Evolutionary conservation across 164 flowering plant genomes (phyloP), one percentile per base, ranked within the genome.

Genomic region (Pachysandra terminalis): DNA sequence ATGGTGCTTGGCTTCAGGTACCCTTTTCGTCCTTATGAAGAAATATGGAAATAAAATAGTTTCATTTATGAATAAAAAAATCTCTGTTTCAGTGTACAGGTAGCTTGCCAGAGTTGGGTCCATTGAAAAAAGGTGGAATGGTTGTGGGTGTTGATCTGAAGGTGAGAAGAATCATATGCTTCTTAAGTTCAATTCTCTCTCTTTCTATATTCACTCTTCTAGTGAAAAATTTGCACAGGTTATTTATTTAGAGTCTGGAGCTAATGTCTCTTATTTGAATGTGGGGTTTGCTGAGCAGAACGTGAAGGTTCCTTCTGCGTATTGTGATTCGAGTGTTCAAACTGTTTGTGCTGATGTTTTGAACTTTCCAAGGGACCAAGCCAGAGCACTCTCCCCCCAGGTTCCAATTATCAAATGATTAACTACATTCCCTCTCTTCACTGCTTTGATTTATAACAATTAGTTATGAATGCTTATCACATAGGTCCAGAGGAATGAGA

Each of bases 1-100:
- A 97, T 71, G 98, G 98, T 71, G 96, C 98, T 69, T 95, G 98
- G 98, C 98, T 95, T 78, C 98, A 91, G 92, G 98, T 93, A 51
- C 45, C 59, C 16, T 32, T 59, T 49, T 68, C 52, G 23, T 64
- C 40, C 9, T 25, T 22, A 7, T 64, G 2, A n/a, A 54, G 14
- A 40, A 10, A 45, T 10, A n/a, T 55, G 24, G 15, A 52, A 65
- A 26, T 48, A 64, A 27, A 13, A 2, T 26, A 21, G 37, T 19
- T 45, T 3, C 9, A 8, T 37, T 1, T 13, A 12, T 28, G 17
- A 23, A 6, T 5, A 49, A 9, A 21, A 3, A 17, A 19, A n/a
- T 65, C 24, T 59, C 2, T 57, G 21, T 63, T 63, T 23, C 48
- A 14, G 19, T 45, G 1, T 62, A 4, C 75, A 92, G 98, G 98